Evolutionary conservation across 208 protist genomes (phyloP).

Genomic region (Naegleria gruberi): DNA sequence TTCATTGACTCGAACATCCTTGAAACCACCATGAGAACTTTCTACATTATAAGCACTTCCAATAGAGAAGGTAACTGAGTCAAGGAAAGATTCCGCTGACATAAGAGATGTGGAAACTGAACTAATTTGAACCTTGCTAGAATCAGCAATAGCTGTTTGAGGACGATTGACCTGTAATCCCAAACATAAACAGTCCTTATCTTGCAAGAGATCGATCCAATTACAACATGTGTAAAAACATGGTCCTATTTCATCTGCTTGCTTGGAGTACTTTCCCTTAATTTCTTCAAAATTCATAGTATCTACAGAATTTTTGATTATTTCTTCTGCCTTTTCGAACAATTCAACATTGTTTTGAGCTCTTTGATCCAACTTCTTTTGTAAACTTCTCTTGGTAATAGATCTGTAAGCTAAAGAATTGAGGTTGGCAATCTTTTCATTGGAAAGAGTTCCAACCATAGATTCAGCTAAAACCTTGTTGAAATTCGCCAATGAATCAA

Average conservation of each 20-base stretch:
- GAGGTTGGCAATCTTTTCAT: neutral
- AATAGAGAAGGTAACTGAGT: neutral
- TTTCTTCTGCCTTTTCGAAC: neutral
- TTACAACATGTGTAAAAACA: neutral
- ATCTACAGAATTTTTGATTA: neutral
- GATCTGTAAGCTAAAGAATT: neutral
- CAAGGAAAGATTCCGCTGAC: neutral
- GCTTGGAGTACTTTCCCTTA: neutral
- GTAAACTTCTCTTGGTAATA: neutral
- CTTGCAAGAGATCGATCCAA: neutral
- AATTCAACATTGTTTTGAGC: neutral
- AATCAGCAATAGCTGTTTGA: neutral
- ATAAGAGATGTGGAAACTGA: neutral
- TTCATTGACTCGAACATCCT: neutral
- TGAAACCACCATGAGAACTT: neutral
- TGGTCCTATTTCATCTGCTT: neutral
- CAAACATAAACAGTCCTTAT: neutral
- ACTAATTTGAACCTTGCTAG: neutral
- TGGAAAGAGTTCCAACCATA: neutral
- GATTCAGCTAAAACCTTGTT: neutral
- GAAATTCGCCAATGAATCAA: neutral
- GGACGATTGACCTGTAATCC: neutral
- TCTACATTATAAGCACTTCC: neutral
- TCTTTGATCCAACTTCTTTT: neutral
- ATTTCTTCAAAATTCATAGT: neutral